Evolutionary conservation across 371 early-diverging fungal genomes (phyloP).

Genomic region (Gilbertella persicaria): DNA sequence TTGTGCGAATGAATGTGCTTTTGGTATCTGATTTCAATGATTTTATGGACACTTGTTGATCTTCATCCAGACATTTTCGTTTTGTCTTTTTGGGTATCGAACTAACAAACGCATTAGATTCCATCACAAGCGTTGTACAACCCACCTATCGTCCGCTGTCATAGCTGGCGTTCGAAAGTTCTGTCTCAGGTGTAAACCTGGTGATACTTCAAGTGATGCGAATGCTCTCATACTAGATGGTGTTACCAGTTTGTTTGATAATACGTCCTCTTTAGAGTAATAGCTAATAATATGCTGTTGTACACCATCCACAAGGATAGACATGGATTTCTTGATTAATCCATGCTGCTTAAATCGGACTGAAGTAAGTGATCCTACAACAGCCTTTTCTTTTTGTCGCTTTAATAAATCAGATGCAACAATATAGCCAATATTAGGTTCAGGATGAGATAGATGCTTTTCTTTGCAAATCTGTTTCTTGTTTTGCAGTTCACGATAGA

Average conservation of each 20-base stretch:
- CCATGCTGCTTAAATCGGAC: slow-evolving; percentile 73
- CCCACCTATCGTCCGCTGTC: slow-evolving; percentile 5
- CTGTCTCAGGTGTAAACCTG: slow-evolving; percentile 44
- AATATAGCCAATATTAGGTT: neutral
- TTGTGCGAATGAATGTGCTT: too few species aligned
- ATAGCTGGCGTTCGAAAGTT: slow-evolving; percentile 40
- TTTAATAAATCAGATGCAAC: slow-evolving; percentile 10
- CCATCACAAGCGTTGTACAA: too few species aligned
- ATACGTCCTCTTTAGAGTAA: slow-evolving; percentile 73
- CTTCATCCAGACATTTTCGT: too few species aligned
- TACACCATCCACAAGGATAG: slow-evolving; percentile 67
- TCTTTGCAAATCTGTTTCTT: slow-evolving; percentile 32
- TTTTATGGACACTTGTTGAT: too few species aligned
- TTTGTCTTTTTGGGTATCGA: too few species aligned
- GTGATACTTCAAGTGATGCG: slow-evolving; percentile 43
- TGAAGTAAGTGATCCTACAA: slow-evolving; percentile 54
- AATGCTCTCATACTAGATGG: slow-evolving; percentile 47
- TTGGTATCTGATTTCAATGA: too few species aligned
- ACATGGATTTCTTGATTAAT: slow-evolving; percentile 80
- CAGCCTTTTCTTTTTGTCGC: slow-evolving; percentile 38
- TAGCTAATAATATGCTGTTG: slow-evolving; percentile 81
- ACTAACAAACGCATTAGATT: too few species aligned
- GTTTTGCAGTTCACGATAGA: slow-evolving; percentile 56
- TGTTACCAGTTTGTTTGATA: slow-evolving; percentile 44
- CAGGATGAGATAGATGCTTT: neutral